Conservation (phyloP, 345 rosid genomes). For the Camelina hispida region DNA sequence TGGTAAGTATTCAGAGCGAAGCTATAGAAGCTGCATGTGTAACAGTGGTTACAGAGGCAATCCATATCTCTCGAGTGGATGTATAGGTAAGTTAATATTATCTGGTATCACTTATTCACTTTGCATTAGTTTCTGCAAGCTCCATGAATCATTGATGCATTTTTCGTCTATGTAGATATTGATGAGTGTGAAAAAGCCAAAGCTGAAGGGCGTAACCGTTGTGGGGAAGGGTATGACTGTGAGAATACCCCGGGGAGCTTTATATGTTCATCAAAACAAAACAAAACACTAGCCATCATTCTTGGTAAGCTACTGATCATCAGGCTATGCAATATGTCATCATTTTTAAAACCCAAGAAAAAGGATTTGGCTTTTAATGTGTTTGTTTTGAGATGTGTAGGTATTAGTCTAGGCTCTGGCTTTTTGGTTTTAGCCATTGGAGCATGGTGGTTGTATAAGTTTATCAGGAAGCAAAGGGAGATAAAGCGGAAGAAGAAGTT, state of each 20-base stretch:
- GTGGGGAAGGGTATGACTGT: constrained; percentile 14
- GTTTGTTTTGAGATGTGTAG: not conserved
- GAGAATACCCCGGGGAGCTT: not conserved
- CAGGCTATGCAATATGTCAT: not conserved
- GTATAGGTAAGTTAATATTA: constrained; percentile 40
- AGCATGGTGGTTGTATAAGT: constrained; percentile 36
- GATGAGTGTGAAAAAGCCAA: constrained; percentile 29
- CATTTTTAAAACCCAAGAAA: not conserved
- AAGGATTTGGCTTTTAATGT: not conserved
- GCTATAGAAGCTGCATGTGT: constrained; percentile 45
- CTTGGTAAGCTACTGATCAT: not conserved
- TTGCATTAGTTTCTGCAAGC: constrained; percentile 12
- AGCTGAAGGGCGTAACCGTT: not conserved
- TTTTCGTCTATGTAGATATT: constrained; percentile 12
- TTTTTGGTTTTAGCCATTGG: constrained; percentile 34
- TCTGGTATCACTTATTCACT: not conserved
- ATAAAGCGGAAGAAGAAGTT: constrained; percentile 16
- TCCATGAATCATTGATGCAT: not conserved
- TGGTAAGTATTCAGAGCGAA: constrained; percentile 22
- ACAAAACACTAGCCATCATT: constrained; percentile 9
- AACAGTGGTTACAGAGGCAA: constrained; percentile 46
- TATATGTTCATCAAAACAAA: not conserved
- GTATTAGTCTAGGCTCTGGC: constrained; percentile 34
- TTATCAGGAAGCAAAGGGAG: constrained; percentile 28
- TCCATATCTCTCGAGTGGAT: constrained; percentile 42